These are phyloP conservation scores for Xerocomellus amylosporus DNA, from an alignment of 768 basidiomycete species.

Conservation along the genomic window DNA sequence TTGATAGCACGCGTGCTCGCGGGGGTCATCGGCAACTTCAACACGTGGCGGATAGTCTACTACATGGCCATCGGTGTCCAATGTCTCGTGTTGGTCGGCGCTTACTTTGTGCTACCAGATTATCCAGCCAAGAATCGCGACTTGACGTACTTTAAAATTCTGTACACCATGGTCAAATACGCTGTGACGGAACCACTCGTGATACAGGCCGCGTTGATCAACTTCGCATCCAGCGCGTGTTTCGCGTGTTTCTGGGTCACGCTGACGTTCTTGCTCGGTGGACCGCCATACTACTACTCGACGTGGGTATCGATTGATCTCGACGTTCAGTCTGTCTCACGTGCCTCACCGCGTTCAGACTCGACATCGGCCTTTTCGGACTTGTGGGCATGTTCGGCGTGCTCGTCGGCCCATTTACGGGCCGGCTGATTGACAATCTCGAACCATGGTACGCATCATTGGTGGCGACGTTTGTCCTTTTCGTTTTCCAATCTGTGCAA, in stretches of 20 bases:
- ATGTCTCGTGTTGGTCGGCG: slow-evolving; percentile 49
- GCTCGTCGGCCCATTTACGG: slow-evolving; percentile 64
- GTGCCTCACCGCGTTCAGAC: slow-evolving; percentile 26
- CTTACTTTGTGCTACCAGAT: slow-evolving; percentile 74
- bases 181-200: slow-evolving; percentile 75
- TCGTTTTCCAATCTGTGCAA: slow-evolving; percentile 60
- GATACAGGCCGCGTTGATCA: slow-evolving; percentile 64
- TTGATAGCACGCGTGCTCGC: slow-evolving; percentile 73
- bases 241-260: slow-evolving; percentile 69
- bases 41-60: slow-evolving; percentile 72
- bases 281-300: slow-evolving; percentile 70
- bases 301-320: slow-evolving; percentile 44
- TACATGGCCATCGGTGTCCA: slow-evolving; percentile 77
- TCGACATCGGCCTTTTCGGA: slow-evolving; percentile 70
- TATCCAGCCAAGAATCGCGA: slow-evolving; percentile 73
- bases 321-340: neutral
- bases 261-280: slow-evolving; percentile 78
- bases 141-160: slow-evolving; percentile 63
- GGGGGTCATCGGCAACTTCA: slow-evolving; percentile 71
- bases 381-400: slow-evolving; percentile 73
- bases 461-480: slow-evolving; percentile 44
- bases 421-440: slow-evolving; percentile 64
- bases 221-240: slow-evolving; percentile 57
- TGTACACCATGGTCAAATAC: slow-evolving; percentile 76
- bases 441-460: slow-evolving; percentile 79